Percentiles rank a stretch among this genome's conserved stretches.
These are phyloP conservation scores for Raddia distichophylla DNA, from an alignment of 176 grass and related monocot genomes.

Conservation along the genomic window DNA sequence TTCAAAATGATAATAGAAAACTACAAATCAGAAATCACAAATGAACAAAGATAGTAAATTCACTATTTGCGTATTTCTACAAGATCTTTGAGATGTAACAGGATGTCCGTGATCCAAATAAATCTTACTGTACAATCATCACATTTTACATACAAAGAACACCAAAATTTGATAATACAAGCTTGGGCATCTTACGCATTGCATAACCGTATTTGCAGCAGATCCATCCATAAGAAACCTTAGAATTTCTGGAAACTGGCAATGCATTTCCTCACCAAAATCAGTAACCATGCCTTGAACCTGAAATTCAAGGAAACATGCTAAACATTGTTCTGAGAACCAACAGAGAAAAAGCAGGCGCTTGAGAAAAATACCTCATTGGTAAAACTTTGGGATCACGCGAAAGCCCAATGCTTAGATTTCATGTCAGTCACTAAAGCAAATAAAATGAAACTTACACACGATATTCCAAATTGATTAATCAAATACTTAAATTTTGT, in stretches of 20 bases:
- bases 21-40: constrained; percentile 1
- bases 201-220: constrained; percentile 10
- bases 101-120: constrained; percentile 27
- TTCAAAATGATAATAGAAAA: constrained; percentile 32
- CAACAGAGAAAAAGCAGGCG: not conserved
- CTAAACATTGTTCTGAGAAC: constrained; percentile 32
- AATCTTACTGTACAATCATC: constrained; percentile 3
- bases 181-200: constrained; percentile 44
- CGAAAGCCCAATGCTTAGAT: not conserved
- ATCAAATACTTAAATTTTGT: constrained; percentile 5
- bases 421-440: constrained; percentile 11
- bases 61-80: constrained; percentile 10
- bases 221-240: constrained; percentile 60
- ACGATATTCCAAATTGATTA: constrained; percentile 14
- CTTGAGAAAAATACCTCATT: constrained; percentile 16
- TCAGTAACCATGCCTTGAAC: constrained; percentile 72
- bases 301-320: constrained; percentile 46
- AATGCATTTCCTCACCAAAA: constrained; percentile 67
- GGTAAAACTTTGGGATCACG: not conserved
- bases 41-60: constrained; percentile 29
- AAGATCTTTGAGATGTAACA: constrained; percentile 5
- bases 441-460: constrained; percentile 8
- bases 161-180: not conserved
- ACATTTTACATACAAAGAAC: constrained; percentile 16
- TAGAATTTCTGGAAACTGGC: constrained; percentile 72